Conservation (phyloP, 1,284 basidiomycete species). For the Agaricales sp. region DNA sequence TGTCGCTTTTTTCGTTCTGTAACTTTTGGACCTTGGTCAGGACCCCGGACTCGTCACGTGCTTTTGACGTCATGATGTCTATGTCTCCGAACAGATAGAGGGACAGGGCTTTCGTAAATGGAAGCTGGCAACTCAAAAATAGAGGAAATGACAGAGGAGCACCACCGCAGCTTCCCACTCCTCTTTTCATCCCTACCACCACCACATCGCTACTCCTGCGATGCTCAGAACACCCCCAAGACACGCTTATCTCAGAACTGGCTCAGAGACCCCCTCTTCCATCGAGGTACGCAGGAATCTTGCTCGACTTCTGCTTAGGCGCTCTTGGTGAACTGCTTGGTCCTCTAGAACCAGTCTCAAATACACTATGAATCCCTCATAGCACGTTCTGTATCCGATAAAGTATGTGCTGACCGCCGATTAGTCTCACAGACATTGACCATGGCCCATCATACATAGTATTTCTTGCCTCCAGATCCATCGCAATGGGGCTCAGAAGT, state of each 20-base stretch:
- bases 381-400: not conserved
- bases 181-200: not conserved
- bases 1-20: no score
- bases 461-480: constrained; percentile 24
- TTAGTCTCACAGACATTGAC: no score
- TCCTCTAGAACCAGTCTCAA: not conserved
- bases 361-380: not conserved
- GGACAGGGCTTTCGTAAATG: no score
- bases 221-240: not conserved
- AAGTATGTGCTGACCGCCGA: not conserved
- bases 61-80: no score
- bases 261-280: not conserved
- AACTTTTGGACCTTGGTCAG: no score
- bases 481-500: constrained; percentile 24
- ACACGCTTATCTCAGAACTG: not conserved
- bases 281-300: not conserved
- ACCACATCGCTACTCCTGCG: constrained; percentile 1
- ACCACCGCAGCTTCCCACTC: not conserved
- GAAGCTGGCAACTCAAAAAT: no score
- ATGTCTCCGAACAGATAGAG: no score
- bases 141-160: no score
- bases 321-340: not conserved
- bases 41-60: no score
- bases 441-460: no score
- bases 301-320: not conserved